Base-by-base conservation (phyloP, 2,329 filamentous ascomycete species). In the Mariannaea elegans region DNA sequence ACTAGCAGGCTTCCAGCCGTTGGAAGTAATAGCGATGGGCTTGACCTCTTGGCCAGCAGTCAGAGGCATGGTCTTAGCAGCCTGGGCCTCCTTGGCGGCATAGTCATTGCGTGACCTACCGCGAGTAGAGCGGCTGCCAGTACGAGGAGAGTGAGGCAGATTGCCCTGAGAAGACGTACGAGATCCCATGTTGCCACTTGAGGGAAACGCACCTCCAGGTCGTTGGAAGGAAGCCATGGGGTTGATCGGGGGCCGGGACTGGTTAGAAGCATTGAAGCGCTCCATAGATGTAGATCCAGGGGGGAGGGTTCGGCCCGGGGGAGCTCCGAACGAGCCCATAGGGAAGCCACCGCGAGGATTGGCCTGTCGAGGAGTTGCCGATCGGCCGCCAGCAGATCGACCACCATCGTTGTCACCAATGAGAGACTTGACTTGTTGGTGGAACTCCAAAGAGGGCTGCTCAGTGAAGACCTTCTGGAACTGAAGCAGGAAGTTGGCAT, bases 381-480 rank as follows among this genome's bases (percentile, higher is more conserved):
- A 90, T 81, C 77, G 90, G 76, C 76, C 88, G 62, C 3, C 69
- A 75, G 85, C 76, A 77, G 90, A 81, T 78, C 92, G 79, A 48
- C 82, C 78, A 59, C 86, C 84, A 58, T 90, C 88, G 34, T 82
- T 82, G 65, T 97, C 94, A 58, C 94, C 94, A 66, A 99, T 89
- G 77, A 81, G 90, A 84, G 79, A 91, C 89, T 85, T 94, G 84
- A 99, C 89, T 72, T 95, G 94, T 66, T 90, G 84, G 73, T 96
- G 91, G 87, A 97, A 99, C 73, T 98, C 94, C 41, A 94, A 78
- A 1, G 93, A 97, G 13, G 95, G 95, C 80, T 97, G 96, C 82
- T 99, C 95, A 64, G 93, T 96, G 80, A 97, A 99, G 18, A 97
- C 93, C 70, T 87, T 87, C 80, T 97, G 92, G 84, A 99, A 99